A percentile compares a stretch with the other conserved stretches of the same genome.
phyloP scores from a whole-genome alignment of 257 asterid species.

The Cordia subcordata region DNA sequence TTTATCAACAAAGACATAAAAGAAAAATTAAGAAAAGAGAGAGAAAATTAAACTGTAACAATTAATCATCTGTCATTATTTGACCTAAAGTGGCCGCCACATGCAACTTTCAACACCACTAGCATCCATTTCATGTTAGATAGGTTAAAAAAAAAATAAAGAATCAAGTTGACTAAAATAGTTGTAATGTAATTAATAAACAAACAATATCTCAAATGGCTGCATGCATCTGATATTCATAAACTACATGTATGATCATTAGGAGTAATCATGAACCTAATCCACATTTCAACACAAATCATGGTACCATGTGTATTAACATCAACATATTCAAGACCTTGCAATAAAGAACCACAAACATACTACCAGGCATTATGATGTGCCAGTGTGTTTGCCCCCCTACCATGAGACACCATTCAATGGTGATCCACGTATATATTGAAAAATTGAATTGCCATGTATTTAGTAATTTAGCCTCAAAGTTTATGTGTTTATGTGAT shows the following conservation, averaged over 20 bases:
- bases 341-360: conserved; percentile 11
- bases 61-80: not conserved
- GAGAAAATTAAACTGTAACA: too few relatives aligned
- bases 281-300: conserved; percentile 33
- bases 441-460: too few relatives aligned
- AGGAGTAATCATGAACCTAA: conserved; percentile 30
- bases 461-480: too few relatives aligned
- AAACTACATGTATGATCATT: not conserved
- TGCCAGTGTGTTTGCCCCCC: conserved; percentile 41
- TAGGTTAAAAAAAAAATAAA: conserved; percentile 4
- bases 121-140: not conserved
- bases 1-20: too few relatives aligned
- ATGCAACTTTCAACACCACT: not conserved
- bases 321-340: conserved; percentile 9
- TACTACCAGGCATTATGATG: conserved; percentile 23
- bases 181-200: too few relatives aligned
- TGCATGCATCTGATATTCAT: conserved; percentile 16
- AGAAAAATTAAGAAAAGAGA: too few relatives aligned
- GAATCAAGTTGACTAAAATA: conserved; percentile 20
- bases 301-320: conserved; percentile 38
- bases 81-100: conserved; percentile 8
- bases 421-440: not conserved
- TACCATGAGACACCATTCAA: conserved; percentile 35
- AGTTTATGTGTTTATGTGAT: too few relatives aligned
- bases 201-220: conserved; percentile 8